Conservation (phyloP, 2,329 filamentous ascomycete genomes). For the Colletotrichum simmondsii region DNA sequence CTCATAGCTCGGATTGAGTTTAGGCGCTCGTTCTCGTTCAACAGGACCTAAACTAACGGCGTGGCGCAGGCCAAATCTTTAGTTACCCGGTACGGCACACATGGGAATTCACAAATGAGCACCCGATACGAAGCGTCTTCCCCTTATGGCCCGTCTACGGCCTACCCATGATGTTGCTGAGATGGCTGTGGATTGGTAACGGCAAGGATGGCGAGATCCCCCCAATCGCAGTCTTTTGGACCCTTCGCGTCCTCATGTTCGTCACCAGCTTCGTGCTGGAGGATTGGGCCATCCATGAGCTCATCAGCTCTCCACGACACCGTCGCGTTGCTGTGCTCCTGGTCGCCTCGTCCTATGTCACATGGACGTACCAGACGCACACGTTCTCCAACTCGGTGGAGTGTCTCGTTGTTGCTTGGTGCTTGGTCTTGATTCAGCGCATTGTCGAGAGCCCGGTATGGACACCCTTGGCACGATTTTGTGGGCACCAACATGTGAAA, state of each 20-base stretch:
- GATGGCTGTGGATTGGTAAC: conserved; percentile 91
- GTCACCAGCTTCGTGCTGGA: conserved; percentile 94
- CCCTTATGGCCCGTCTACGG: conserved; percentile 97
- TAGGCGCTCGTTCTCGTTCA: conserved; percentile 30
- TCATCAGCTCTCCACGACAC: conserved; percentile 79
- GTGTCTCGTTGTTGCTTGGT: conserved; percentile 93
- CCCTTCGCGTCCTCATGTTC: conserved; percentile 91
- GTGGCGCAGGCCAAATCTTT: conserved; percentile 82
- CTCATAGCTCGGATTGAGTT: conserved; percentile 20
- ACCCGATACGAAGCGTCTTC: conserved; percentile 94
- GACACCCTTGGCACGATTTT: conserved; percentile 26
- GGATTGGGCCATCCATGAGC: conserved; percentile 96
- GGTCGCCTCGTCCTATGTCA: conserved; percentile 96
- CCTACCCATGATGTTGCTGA: conserved; percentile 89
- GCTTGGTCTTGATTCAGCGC: conserved; percentile 88
- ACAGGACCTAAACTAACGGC: conserved; percentile 24
- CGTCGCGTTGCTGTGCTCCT: conserved; percentile 82
- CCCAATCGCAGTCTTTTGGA: conserved; percentile 90
- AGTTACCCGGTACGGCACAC: conserved; percentile 89
- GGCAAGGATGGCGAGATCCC: conserved; percentile 80
- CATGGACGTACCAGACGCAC: conserved; percentile 98
- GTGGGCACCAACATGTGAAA: background rate
- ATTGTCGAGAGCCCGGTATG: conserved; percentile 83
- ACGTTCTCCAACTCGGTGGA: conserved; percentile 98
- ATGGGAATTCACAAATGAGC: conserved; percentile 93